A percentile compares a stretch with the other conserved stretches of the same genome.
Conservation (phyloP, 2,329 filamentous ascomycete species). For the Penicillium palitans region DNA sequence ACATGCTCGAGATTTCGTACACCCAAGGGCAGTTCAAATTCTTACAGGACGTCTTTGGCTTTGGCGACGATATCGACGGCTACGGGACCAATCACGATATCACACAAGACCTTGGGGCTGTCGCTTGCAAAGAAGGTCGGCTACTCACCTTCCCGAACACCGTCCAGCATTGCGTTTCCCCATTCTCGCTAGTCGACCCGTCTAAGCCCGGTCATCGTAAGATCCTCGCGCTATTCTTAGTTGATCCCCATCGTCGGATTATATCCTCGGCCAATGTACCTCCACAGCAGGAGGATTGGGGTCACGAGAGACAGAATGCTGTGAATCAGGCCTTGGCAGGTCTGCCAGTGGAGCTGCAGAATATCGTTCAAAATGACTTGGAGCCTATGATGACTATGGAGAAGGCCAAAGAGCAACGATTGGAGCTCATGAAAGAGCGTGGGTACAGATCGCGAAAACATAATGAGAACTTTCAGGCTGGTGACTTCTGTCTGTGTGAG, state of each 20-base stretch:
- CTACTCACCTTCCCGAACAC: constrained; percentile 26
- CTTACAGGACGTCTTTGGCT: constrained; percentile 17
- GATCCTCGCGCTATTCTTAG: constrained; percentile 59
- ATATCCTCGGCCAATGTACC: constrained; percentile 55
- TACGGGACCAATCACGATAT: constrained; percentile 4
- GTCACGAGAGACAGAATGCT: not conserved
- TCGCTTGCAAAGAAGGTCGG: constrained; percentile 15
- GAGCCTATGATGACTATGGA: constrained; percentile 34
- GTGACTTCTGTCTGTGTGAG: constrained; percentile 15
- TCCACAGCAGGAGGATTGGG: constrained; percentile 46
- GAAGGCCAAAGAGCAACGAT: constrained; percentile 39
- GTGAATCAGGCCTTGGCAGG: not conserved
- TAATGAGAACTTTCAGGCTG: constrained; percentile 9
- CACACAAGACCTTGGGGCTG: constrained; percentile 20
- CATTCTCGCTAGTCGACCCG: constrained; percentile 53
- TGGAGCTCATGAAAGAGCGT: constrained; percentile 25
- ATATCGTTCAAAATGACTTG: constrained; percentile 28
- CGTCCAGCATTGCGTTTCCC: constrained; percentile 53
- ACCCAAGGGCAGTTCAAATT: constrained; percentile 12
- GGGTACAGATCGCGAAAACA: constrained; percentile 1
- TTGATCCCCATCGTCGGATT: constrained; percentile 56
- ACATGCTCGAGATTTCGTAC: constrained; percentile 22
- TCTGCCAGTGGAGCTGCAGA: constrained; percentile 22
- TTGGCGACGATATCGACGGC: constrained; percentile 21
- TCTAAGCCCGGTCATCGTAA: constrained; percentile 57